Conservation (phyloP, 75 land plant species). For the Picea sitchensis region DNA sequence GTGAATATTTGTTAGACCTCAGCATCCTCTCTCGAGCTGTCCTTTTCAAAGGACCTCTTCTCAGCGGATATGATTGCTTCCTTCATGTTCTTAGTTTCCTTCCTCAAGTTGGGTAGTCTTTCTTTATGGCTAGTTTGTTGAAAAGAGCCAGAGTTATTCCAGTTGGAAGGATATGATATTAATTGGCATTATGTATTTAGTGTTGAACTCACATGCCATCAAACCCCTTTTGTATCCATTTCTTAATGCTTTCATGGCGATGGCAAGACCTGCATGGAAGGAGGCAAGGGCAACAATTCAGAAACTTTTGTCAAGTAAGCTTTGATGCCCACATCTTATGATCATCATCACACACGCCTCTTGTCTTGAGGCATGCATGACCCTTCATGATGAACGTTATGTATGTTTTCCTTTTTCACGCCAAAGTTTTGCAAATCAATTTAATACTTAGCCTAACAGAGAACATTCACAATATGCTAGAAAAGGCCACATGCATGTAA, state of each 20-base stretch:
- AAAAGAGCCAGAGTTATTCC: neutral
- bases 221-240: conserved; percentile 35
- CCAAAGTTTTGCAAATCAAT: no score
- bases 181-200: neutral
- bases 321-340: neutral
- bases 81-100: conserved; percentile 42
- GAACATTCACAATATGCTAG: no score
- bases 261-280: conserved; percentile 94
- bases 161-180: neutral
- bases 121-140: neutral
- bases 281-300: conserved; percentile 82
- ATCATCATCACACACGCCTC: no score
- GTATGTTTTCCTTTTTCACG: no score
- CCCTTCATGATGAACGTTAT: neutral
- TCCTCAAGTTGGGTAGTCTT: neutral
- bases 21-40: conserved; percentile 53
- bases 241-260: conserved; percentile 65
- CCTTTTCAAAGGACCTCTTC: conserved; percentile 72
- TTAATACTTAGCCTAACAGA: no score
- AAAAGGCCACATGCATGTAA: no score
- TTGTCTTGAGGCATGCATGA: neutral
- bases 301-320: conserved; percentile 67
- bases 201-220: neutral
- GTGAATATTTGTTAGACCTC: conserved; percentile 77
- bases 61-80: conserved; percentile 58